phyloP scores from a whole-genome alignment of 106 monocot species.

The Allium sativum region DNA sequence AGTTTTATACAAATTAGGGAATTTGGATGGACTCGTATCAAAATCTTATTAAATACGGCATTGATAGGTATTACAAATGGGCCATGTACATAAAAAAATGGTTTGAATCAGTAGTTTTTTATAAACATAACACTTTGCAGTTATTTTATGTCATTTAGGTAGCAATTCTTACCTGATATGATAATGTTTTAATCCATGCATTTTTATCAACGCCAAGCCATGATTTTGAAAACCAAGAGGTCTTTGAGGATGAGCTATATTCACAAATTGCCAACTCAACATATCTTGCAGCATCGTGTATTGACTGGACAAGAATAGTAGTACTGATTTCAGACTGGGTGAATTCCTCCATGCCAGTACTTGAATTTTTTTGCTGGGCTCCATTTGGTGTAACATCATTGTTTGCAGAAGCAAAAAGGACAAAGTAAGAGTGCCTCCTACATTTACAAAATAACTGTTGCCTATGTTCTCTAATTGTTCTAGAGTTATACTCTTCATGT shows the following conservation, averaged over 20 bases:
- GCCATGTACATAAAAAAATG: too few relatives aligned
- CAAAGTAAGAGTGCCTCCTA: slow-evolving; percentile 17
- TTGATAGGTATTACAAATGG: too few relatives aligned
- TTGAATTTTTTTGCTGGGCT: slow-evolving; percentile 24
- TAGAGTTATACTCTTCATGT: slow-evolving; percentile 17
- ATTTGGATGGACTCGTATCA: too few relatives aligned
- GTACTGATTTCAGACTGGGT: slow-evolving; percentile 50
- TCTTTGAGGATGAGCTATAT: slow-evolving; percentile 46
- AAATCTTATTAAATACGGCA: too few relatives aligned
- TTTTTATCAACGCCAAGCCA: slow-evolving; percentile 86
- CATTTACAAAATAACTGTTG: slow-evolving; percentile 11
- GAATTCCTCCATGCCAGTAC: slow-evolving; percentile 34
- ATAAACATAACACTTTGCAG: too few relatives aligned
- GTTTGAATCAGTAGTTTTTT: too few relatives aligned
- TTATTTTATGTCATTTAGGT: too few relatives aligned
- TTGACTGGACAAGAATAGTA: slow-evolving; percentile 54
- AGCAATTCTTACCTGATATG: slow-evolving; percentile 66
- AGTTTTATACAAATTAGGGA: too few relatives aligned
- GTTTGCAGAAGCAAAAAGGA: slow-evolving; percentile 34
- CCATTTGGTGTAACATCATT: slow-evolving; percentile 52
- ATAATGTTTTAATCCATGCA: slow-evolving; percentile 77
- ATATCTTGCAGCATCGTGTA: slow-evolving; percentile 90
- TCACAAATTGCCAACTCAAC: slow-evolving; percentile 68
- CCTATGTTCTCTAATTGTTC: slow-evolving; percentile 18
- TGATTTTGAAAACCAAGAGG: slow-evolving; percentile 71